Evolutionary conservation across 2,329 filamentous ascomycete species (phyloP).

Genomic region (Cytospora paraplurivora): DNA sequence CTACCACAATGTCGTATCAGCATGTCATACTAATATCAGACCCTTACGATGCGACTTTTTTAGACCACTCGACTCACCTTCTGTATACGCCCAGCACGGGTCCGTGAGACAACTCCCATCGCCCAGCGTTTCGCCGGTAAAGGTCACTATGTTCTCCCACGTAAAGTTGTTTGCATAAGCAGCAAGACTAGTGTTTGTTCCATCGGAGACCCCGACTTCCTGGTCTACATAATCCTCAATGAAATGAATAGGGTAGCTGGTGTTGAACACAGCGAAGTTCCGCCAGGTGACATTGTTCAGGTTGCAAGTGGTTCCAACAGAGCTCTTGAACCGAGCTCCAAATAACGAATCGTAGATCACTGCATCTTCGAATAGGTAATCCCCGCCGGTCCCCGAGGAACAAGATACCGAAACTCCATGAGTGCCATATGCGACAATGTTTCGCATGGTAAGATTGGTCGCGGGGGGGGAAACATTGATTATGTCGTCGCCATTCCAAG

Average conservation of each 20-base stretch:
- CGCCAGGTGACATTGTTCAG: slow-evolving; percentile 31
- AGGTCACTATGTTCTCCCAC: slow-evolving; percentile 31
- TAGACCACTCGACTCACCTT: slow-evolving; percentile 17
- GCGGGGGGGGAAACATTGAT: slow-evolving; percentile 32
- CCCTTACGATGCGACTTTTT: neutral
- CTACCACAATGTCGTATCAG: slow-evolving; percentile 8
- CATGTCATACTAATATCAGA: neutral
- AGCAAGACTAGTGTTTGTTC: slow-evolving; percentile 27
- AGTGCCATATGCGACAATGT: slow-evolving; percentile 31
- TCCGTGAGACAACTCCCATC: slow-evolving; percentile 33
- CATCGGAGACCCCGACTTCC: slow-evolving; percentile 25
- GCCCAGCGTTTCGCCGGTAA: slow-evolving; percentile 19
- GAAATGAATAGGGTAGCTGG: slow-evolving; percentile 33
- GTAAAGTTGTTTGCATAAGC: slow-evolving; percentile 30
- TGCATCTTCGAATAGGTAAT: slow-evolving; percentile 32
- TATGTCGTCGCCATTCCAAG: slow-evolving; percentile 33
- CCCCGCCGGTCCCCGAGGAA: slow-evolving; percentile 28
- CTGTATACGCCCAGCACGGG: slow-evolving; percentile 32
- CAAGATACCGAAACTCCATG: slow-evolving; percentile 33
- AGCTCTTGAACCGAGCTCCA: slow-evolving; percentile 32
- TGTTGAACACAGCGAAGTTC: slow-evolving; percentile 32
- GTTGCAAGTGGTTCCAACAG: slow-evolving; percentile 32
- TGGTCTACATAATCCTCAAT: slow-evolving; percentile 33
- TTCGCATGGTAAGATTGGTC: slow-evolving; percentile 32
- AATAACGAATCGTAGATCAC: slow-evolving; percentile 31